phyloP scores from a whole-genome alignment of 2,329 filamentous ascomycete genomes.

The Delphinella strobiligena region DNA sequence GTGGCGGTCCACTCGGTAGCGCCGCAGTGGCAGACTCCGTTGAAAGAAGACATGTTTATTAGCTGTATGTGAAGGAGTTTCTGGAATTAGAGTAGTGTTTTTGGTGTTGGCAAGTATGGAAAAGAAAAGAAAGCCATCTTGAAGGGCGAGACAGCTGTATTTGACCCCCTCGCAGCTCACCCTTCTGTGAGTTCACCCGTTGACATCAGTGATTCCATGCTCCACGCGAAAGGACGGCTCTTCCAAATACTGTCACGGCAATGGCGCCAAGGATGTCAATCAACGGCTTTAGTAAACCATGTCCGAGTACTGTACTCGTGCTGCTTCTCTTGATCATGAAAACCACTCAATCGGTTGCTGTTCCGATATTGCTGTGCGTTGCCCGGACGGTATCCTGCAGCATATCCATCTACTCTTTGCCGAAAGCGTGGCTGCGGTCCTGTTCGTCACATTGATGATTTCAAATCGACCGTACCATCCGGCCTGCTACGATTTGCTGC shows the following conservation, averaged over 20 bases:
- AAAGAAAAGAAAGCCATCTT: background rate
- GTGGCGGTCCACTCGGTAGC: conserved; percentile 40
- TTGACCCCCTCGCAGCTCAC: background rate
- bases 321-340: too few species aligned
- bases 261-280: background rate
- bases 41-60: conserved; percentile 31
- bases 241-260: background rate
- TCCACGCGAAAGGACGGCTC: background rate
- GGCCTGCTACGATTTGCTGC: too few species aligned
- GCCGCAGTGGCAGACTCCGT: conserved; percentile 45
- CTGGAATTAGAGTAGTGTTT: background rate
- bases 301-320: too few species aligned
- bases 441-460: too few species aligned
- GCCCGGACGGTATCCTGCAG: too few species aligned
- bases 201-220: background rate
- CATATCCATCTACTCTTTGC: too few species aligned
- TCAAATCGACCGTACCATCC: too few species aligned
- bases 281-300: background rate
- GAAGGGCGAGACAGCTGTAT: background rate
- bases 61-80: background rate
- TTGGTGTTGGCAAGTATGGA: background rate
- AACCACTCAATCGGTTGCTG: too few species aligned
- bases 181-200: background rate
- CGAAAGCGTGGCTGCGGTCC: too few species aligned
- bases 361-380: too few species aligned